A percentile compares a stretch with the other conserved stretches of the same genome.
Conservation (phyloP, 2,329 filamentous ascomycete species). For the Parastagonospora nodorum region DNA sequence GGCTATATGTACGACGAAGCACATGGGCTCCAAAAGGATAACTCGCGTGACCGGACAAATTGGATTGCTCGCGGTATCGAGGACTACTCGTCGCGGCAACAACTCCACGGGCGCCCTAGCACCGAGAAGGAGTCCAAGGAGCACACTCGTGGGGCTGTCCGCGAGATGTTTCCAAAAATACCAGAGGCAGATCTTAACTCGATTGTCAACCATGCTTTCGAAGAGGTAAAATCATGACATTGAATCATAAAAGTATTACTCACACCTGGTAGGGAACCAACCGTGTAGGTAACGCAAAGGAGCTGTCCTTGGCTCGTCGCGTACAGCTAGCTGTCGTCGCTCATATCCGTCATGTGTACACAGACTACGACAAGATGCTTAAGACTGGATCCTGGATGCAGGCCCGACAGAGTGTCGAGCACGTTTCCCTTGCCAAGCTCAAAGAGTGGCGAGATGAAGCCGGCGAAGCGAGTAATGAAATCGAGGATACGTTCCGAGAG, state of each 20-base stretch:
- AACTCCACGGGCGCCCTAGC: conserved; percentile 28
- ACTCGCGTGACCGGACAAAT: conserved; percentile 23
- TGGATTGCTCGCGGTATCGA: conserved; percentile 44
- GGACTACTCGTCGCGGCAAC: conserved; percentile 36
- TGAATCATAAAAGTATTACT: conserved; percentile 7
- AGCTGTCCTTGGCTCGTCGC: conserved; percentile 60
- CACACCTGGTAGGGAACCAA: conserved; percentile 53
- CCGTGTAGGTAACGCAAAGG: conserved; percentile 62
- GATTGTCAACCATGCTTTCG: conserved; percentile 65
- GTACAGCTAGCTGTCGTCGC: conserved; percentile 66
- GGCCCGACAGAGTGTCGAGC: conserved; percentile 61
- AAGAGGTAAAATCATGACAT: conserved; percentile 51
- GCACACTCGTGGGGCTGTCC: conserved; percentile 63
- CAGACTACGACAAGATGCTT: conserved; percentile 65
- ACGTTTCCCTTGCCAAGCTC: conserved; percentile 60
- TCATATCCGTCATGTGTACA: conserved; percentile 66
- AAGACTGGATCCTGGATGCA: conserved; percentile 58
- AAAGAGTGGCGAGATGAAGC: conserved; percentile 68
- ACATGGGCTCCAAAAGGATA: conserved; percentile 27
- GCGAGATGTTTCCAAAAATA: conserved; percentile 67
- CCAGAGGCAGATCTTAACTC: conserved; percentile 61
- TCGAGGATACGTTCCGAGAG: conserved; percentile 67
- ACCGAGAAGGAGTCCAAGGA: conserved; percentile 55
- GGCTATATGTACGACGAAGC: conserved; percentile 33
- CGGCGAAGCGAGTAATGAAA: conserved; percentile 53